Percentiles rank a stretch among this genome's conserved stretches.
phyloP scores from a whole-genome alignment of 139 green algal species.

The Gonium pectorale region DNA sequence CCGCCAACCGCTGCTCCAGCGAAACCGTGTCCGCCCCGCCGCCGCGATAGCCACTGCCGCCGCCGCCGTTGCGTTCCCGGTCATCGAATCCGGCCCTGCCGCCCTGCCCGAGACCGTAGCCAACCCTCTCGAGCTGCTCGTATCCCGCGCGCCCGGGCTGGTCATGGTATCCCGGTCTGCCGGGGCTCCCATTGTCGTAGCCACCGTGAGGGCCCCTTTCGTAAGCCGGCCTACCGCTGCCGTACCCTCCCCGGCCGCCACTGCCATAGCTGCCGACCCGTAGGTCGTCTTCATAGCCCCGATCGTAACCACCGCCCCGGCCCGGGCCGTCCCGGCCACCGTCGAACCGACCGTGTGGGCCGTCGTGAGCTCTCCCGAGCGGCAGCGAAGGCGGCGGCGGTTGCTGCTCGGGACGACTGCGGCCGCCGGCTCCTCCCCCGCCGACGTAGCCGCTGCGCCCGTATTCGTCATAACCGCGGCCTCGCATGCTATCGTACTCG shows the following conservation, averaged over 20 bases:
- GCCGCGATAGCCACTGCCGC: background rate
- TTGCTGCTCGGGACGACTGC: background rate
- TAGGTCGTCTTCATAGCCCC: background rate
- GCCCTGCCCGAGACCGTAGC: too few species aligned
- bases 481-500: too few species aligned
- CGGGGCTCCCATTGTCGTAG: background rate
- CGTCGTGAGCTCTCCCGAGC: too few species aligned
- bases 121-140: too few species aligned
- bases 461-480: background rate
- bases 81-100: too few species aligned
- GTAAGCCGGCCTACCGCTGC: background rate
- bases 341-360: background rate
- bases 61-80: background rate
- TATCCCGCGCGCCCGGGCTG: too few species aligned
- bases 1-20: constrained; percentile 1
- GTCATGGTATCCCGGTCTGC: too few species aligned
- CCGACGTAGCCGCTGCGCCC: background rate
- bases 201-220: background rate
- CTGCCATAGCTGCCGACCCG: background rate
- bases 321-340: background rate
- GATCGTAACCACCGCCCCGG: background rate
- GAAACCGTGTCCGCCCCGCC: too few species aligned
- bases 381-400: background rate
- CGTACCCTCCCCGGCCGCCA: background rate
- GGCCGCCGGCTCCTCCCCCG: background rate